These are phyloP conservation scores for Dactylellina drechsleri DNA, from an alignment of 2,329 filamentous ascomycete species.

Conservation along the genomic window DNA sequence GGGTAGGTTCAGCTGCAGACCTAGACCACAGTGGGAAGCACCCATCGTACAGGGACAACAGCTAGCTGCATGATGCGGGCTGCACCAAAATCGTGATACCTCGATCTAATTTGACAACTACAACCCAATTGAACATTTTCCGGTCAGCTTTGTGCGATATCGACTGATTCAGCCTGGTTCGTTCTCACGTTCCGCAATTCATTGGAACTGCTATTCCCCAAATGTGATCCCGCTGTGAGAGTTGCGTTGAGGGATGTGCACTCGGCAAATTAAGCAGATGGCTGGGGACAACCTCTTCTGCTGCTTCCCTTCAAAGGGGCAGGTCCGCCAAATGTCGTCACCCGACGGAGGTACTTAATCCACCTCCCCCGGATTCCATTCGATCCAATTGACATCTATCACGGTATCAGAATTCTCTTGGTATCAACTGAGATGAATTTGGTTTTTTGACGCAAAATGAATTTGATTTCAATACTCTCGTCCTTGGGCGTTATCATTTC, in stretches of 20 bases:
- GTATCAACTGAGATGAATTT: slow-evolving; percentile 6
- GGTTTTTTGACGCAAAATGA: slow-evolving; percentile 21
- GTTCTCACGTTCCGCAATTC: too few relatives aligned
- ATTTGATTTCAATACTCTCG: slow-evolving; percentile 23
- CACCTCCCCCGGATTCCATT: slow-evolving; percentile 17
- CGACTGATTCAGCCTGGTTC: too few relatives aligned
- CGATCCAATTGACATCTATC: not conserved
- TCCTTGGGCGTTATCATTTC: not conserved
- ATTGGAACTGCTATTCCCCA: too few relatives aligned
- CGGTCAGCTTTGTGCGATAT: too few relatives aligned
- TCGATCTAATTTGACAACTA: too few relatives aligned
- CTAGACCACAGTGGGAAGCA: not conserved
- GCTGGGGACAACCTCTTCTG: slow-evolving; percentile 25
- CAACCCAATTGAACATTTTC: too few relatives aligned
- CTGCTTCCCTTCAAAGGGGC: not conserved
- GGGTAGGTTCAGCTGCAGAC: not conserved
- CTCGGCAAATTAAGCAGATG: slow-evolving; percentile 41
- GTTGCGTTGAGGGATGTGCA: not conserved
- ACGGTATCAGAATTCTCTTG: not conserved
- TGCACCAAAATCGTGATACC: too few relatives aligned
- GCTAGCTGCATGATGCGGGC: too few relatives aligned
- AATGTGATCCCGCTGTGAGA: too few relatives aligned
- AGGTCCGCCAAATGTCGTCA: slow-evolving; percentile 27
- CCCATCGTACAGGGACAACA: too few relatives aligned
- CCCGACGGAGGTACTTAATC: not conserved